Conservation (phyloP, 2,329 filamentous ascomycete genomes). For the Didymella pinodella region DNA sequence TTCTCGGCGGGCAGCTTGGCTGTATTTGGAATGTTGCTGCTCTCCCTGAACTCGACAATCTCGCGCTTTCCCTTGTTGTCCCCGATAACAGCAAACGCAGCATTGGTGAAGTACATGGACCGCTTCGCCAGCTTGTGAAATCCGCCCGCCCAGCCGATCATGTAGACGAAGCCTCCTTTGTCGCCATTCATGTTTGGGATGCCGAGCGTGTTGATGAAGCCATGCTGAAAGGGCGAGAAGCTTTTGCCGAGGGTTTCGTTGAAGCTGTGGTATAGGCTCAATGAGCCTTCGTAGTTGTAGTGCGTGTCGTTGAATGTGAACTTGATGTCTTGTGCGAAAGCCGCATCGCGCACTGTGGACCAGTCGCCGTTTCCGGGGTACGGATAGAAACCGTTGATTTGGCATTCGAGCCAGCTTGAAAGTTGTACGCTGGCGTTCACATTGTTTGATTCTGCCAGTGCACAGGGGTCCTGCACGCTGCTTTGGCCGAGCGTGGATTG, state of each 20-base stretch:
- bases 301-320: constrained; percentile 47
- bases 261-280: constrained; percentile 38
- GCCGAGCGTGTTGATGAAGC: constrained; percentile 38
- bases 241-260: constrained; percentile 38
- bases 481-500: background rate
- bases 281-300: constrained; percentile 42
- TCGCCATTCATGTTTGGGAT: constrained; percentile 43
- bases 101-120: constrained; percentile 43
- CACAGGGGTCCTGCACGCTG: constrained; percentile 32
- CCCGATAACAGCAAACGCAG: constrained; percentile 40
- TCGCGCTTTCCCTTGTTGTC: constrained; percentile 36
- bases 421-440: constrained; percentile 43
- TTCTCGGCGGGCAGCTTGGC: constrained; percentile 34
- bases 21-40: constrained; percentile 43
- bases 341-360: constrained; percentile 32
- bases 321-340: constrained; percentile 38
- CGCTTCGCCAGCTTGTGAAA: constrained; percentile 30
- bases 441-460: constrained; percentile 28
- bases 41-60: constrained; percentile 45
- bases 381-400: constrained; percentile 45
- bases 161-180: constrained; percentile 45
- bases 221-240: constrained; percentile 43
- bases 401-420: constrained; percentile 43
- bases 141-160: constrained; percentile 46
- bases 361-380: constrained; percentile 43